A percentile compares a stretch with the other conserved stretches of the same genome.
Conservation (phyloP, 345 rosid species). For the Salix caprea region DNA sequence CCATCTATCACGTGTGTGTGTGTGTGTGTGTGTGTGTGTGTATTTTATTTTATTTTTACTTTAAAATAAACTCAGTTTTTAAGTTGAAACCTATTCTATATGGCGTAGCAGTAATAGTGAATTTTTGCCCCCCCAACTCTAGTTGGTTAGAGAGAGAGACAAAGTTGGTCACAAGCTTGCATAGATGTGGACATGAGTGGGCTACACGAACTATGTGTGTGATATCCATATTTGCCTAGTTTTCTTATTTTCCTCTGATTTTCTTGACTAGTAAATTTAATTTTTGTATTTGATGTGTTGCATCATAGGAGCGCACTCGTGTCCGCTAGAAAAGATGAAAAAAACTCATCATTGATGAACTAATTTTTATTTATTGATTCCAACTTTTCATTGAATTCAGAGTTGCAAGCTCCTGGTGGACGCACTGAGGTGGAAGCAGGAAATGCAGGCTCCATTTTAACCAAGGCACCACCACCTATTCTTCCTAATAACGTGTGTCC, state of each 20-base stretch:
- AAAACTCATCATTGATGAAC: not conserved
- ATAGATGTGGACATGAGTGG: not conserved
- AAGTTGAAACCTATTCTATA: not conserved
- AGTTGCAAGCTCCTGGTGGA: slow-evolving; percentile 50
- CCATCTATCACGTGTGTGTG: not conserved
- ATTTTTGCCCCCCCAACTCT: not conserved
- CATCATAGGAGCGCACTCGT: not conserved
- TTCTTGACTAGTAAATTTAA: not conserved
- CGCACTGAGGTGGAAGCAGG: slow-evolving; percentile 55
- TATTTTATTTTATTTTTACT: too few relatives aligned
- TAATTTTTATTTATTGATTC: not conserved
- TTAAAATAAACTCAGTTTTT: not conserved
- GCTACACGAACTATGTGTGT: not conserved
- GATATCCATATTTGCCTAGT: not conserved
- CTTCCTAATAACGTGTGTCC: slow-evolving; percentile 40
- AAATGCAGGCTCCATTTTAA: slow-evolving; percentile 23
- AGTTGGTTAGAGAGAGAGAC: not conserved
- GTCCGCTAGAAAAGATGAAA: not conserved
- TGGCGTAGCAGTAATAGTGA: not conserved
- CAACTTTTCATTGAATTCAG: slow-evolving; percentile 34
- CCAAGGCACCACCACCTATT: slow-evolving; percentile 33
- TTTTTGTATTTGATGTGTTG: not conserved
- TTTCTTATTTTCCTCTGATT: not conserved
- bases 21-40: too few relatives aligned
- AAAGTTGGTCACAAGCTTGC: not conserved